Evolutionary conservation across 176 grass and related monocot species (phyloP).

Genomic region (Bothriochloa decipiens): DNA sequence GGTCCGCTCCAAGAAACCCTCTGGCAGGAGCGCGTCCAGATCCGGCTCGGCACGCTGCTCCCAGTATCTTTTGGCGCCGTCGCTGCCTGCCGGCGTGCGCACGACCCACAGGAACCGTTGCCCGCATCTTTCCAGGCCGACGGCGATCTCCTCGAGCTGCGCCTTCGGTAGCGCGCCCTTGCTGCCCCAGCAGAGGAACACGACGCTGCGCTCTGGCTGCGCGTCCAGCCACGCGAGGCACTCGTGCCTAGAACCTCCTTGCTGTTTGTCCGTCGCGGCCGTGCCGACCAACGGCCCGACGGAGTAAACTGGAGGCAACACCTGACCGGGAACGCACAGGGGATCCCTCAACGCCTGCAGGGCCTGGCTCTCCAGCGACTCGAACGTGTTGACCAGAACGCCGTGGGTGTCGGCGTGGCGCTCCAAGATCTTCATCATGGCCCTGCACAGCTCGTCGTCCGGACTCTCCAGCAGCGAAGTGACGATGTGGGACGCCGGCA

Average conservation of each 20-base stretch:
- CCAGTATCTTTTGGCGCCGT: not conserved
- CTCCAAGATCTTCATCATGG: not conserved
- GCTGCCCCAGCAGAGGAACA: constrained; percentile 53
- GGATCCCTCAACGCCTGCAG: not conserved
- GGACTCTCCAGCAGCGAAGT: constrained; percentile 8
- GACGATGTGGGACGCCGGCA: constrained; percentile 6
- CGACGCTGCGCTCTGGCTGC: constrained; percentile 48
- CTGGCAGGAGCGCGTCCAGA: constrained; percentile 30
- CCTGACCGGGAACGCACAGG: not conserved
- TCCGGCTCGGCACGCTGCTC: constrained; percentile 29
- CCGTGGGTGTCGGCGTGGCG: not conserved
- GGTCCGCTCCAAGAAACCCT: constrained; percentile 49
- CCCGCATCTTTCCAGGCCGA: constrained; percentile 1
- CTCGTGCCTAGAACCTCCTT: not conserved
- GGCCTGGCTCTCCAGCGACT: not conserved
- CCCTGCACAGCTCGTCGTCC: not conserved
- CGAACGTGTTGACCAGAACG: constrained; percentile 28
- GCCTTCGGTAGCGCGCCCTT: constrained; percentile 9
- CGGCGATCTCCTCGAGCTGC: constrained; percentile 37
- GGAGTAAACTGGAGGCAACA: not conserved
- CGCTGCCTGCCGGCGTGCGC: not conserved
- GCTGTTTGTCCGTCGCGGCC: no score
- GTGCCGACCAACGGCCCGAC: constrained; percentile 1
- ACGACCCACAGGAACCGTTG: constrained; percentile 36
- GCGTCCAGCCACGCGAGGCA: constrained; percentile 54